Conservation (phyloP, 441 rosid genomes). For the Geranium incanum region DNA sequence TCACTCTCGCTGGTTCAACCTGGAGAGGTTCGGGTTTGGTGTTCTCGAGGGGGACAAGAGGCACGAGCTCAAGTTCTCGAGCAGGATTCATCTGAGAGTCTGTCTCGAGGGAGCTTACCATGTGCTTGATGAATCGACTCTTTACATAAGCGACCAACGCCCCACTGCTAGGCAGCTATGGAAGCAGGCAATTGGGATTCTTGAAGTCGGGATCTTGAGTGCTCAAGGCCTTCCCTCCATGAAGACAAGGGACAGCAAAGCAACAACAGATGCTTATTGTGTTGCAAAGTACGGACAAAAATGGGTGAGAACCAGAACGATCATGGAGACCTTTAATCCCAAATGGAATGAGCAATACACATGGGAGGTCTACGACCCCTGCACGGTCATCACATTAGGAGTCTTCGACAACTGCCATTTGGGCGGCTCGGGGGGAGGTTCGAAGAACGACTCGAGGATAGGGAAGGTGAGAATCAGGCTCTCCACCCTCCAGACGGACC, state of each 20-base stretch:
- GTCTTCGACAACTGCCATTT: constrained; percentile 77
- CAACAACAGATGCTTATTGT: constrained; percentile 83
- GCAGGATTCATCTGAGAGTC: constrained; percentile 71
- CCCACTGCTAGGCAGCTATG: constrained; percentile 83
- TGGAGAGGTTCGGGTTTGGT: constrained; percentile 39
- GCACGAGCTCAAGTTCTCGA: constrained; percentile 57
- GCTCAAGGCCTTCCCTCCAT: constrained; percentile 74
- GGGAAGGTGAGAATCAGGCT: constrained; percentile 83
- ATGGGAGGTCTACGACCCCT: constrained; percentile 90
- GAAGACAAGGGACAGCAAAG: constrained; percentile 68
- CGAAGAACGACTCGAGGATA: constrained; percentile 51
- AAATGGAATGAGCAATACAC: constrained; percentile 93
- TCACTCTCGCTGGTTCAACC: constrained; percentile 51
- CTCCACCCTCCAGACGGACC: constrained; percentile 69
- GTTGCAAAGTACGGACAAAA: constrained; percentile 95
- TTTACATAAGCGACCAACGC: constrained; percentile 75
- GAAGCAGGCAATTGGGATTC: constrained; percentile 66
- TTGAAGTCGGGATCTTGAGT: constrained; percentile 68
- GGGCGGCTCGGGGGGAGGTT: constrained; percentile 33
- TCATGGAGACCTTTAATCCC: constrained; percentile 58
- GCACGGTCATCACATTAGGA: constrained; percentile 84
- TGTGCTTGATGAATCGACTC: constrained; percentile 88
- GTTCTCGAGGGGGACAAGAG: constrained; percentile 48
- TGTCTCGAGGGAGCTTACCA: constrained; percentile 92
- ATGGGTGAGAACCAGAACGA: constrained; percentile 86